Evolutionary conservation across 2,329 filamentous ascomycete genomes (phyloP).

Genomic region (Fusarium guadeloupense): DNA sequence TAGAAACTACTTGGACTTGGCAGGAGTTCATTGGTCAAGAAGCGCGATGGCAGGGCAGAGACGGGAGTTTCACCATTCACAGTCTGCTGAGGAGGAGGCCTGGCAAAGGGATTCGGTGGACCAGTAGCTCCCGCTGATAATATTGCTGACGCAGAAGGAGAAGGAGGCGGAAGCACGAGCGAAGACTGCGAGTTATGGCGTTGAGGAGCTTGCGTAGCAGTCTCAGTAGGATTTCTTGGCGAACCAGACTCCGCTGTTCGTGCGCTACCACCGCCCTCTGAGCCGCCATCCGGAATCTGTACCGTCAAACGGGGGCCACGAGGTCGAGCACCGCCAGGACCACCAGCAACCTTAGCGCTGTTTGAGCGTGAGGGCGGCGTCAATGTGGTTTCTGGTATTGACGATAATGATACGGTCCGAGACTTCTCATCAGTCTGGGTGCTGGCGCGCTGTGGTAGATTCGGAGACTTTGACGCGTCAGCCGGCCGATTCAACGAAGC

Average conservation of each 20-base stretch:
- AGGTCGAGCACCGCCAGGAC: slow-evolving; percentile 74
- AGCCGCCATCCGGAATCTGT: slow-evolving; percentile 92
- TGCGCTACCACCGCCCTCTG: slow-evolving; percentile 73
- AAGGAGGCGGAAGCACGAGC: slow-evolving; percentile 90
- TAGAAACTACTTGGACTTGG: slow-evolving; percentile 95
- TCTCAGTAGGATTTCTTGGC: slow-evolving; percentile 66
- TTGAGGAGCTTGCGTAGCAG: slow-evolving; percentile 64
- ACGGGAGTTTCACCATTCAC: slow-evolving; percentile 74
- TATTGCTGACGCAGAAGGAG: slow-evolving; percentile 85
- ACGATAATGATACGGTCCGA: slow-evolving; percentile 65
- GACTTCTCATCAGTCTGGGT: slow-evolving; percentile 57
- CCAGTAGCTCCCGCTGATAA: slow-evolving; percentile 91
- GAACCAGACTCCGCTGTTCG: slow-evolving; percentile 74
- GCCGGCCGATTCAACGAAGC: slow-evolving; percentile 63
- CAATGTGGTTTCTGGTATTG: slow-evolving; percentile 70
- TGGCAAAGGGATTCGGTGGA: slow-evolving; percentile 93
- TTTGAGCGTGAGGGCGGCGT: slow-evolving; percentile 81
- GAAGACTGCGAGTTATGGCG: slow-evolving; percentile 67
- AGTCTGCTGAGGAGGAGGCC: slow-evolving; percentile 79
- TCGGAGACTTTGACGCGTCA: slow-evolving; percentile 62
- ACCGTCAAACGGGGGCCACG: slow-evolving; percentile 84
- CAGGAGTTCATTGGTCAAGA: slow-evolving; percentile 86
- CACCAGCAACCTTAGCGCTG: slow-evolving; percentile 68
- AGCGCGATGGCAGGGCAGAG: slow-evolving; percentile 91
- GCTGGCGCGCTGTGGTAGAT: slow-evolving; percentile 60